Conservation (phyloP, 179 eudicot species). For the Corrigiola litoralis region DNA sequence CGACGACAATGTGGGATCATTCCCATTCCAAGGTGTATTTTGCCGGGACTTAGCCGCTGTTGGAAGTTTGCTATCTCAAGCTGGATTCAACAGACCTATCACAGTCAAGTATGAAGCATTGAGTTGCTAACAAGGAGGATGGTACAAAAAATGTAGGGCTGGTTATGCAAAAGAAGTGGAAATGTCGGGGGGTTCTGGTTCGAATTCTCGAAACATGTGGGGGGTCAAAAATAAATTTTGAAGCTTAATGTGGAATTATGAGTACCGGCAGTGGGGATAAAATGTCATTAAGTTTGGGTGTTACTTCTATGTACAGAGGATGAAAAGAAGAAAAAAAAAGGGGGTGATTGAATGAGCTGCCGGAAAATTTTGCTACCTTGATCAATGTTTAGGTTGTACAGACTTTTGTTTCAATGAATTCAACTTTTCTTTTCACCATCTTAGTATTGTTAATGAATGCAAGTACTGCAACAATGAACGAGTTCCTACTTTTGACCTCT, state of each 20-base stretch:
- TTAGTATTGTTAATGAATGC: slow-evolving; percentile 13
- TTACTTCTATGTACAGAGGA: slow-evolving; percentile 23
- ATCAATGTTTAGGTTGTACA: slow-evolving; percentile 24
- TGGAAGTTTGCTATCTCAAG: slow-evolving; percentile 77
- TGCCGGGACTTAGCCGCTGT: slow-evolving; percentile 82
- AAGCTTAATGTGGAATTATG: slow-evolving; percentile 7
- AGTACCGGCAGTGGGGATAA: background rate
- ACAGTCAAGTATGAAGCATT: slow-evolving; percentile 80
- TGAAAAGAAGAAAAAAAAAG: background rate
- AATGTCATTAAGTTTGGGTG: slow-evolving; percentile 22
- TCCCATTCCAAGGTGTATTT: slow-evolving; percentile 49
- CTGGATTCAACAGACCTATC: slow-evolving; percentile 68
- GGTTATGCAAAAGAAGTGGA: background rate
- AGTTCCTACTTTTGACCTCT: background rate
- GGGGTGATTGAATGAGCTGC: slow-evolving; percentile 14
- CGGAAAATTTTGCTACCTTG: slow-evolving; percentile 32
- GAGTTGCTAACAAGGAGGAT: slow-evolving; percentile 41
- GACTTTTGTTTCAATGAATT: slow-evolving; percentile 7
- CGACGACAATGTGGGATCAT: slow-evolving; percentile 13
- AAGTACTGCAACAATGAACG: slow-evolving; percentile 8
- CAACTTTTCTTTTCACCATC: slow-evolving; percentile 1
- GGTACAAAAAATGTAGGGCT: background rate
- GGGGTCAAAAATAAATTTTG: slow-evolving; percentile 2
- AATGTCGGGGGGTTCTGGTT: background rate
- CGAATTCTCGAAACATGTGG: background rate